Evolutionary conservation across 2,329 filamentous ascomycete genomes (phyloP).

Genomic region (Myriosclerotinia curreyana): DNA sequence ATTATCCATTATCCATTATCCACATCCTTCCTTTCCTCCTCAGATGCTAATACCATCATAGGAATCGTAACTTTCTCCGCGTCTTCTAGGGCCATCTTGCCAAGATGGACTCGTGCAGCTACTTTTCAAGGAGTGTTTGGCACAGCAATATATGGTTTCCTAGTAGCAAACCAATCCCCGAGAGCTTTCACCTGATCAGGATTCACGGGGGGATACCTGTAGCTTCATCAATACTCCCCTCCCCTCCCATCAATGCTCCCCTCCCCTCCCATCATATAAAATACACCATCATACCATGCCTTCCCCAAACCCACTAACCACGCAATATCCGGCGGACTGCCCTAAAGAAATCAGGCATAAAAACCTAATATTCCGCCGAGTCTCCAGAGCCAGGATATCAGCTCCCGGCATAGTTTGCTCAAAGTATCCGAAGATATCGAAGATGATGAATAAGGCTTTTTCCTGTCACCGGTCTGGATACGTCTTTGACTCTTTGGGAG

Average conservation of each 20-base stretch:
- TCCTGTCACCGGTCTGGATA: conserved; percentile 46
- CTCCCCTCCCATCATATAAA: background rate
- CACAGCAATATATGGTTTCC: conserved; percentile 40
- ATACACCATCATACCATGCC: background rate
- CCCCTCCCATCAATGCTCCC: background rate
- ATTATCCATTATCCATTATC: too few species aligned
- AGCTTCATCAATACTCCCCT: background rate
- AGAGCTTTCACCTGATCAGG: conserved; percentile 23
- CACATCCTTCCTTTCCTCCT: conserved; percentile 21
- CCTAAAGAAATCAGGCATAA: conserved; percentile 89
- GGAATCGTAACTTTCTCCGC: conserved; percentile 59
- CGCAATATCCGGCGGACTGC: conserved; percentile 46
- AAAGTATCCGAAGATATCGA: conserved; percentile 68
- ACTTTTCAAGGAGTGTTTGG: conserved; percentile 46
- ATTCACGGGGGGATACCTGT: conserved; percentile 24
- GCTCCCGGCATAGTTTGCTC: conserved; percentile 67
- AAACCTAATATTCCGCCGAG: conserved; percentile 64
- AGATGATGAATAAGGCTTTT: conserved; percentile 58
- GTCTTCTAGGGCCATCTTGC: conserved; percentile 60
- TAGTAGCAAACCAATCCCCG: conserved; percentile 23
- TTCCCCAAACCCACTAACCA: conserved; percentile 43
- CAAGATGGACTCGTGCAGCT: conserved; percentile 53
- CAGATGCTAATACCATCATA: conserved; percentile 57
- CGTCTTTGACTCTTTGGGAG: conserved; percentile 37
- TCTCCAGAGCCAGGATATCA: conserved; percentile 55